Evolutionary conservation across 768 basidiomycete genomes (phyloP), one percentile per base, ranked within the genome.

Genomic region (Termitomyces sp.): DNA sequence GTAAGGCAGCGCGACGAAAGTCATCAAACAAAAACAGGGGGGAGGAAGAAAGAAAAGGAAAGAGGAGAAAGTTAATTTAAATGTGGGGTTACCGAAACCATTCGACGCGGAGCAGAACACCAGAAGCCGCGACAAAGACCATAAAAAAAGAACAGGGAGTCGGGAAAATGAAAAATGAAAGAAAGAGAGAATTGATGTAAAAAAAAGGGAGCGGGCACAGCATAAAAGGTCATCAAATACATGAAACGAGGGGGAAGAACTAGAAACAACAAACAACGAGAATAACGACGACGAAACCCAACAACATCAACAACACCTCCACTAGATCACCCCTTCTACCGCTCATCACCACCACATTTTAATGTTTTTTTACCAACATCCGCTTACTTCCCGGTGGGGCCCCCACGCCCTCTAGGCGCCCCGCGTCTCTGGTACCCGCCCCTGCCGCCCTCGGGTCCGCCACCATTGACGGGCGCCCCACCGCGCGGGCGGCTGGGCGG

Each of bases 401-500:
- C 71, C 57, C 58, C 66, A 61, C 56, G 71, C 69, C 53, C 77
- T 70, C 25, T 77, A 60, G 52, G 77, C 51, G 53, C 71, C 64
- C 46, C 65, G 0, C 65, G 61, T 10, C 65, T 46, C 44, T 46
- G 52, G n/a, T 23, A 27, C 35, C 43, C 32, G 1, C 63, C 59
- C 19, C 62, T 63, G 9, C 62, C 61, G 75, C 71, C 59, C 59
- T 62, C 73, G 44, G 75, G 35, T 68, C 81, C 72, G 4, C 80
- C 79, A 23, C 81, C 84, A 58, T 79, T 78, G 47, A 74, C 74
- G 4, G 87, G 84, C 1, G 76, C 74, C 32, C 85, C 87, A 41
- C 87, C 85, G 17, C 89, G 79, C 16, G 84, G 79, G 34, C 88
- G 73, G 61, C 72, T 77, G 2, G 78, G 73, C 3, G 87, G 86